Evolutionary conservation across 2,329 filamentous ascomycete species (phyloP), one percentile per base, ranked within the genome.

Genomic region (Dactylellina haptotyla): DNA sequence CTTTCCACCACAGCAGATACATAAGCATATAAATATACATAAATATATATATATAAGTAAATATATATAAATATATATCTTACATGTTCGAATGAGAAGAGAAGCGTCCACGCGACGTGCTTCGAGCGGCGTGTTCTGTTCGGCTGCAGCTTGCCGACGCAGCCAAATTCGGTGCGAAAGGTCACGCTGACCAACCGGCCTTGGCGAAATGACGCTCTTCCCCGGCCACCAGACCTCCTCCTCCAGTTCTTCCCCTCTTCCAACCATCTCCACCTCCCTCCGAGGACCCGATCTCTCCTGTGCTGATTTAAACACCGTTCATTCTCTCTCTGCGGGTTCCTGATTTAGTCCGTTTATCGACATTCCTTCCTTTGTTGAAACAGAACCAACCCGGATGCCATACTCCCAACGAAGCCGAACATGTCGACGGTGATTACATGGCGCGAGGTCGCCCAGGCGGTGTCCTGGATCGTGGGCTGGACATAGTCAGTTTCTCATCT

Each of bases 381-480:
- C n/a, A 8, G 6, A 26, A 26, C 45, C 18, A n/a, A n/a, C 20
- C 45, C 45, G 45, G 20, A 50, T 50, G 45, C 28, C 45, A 4
- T 43, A 43, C n/a, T 4, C 46, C 20, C 8, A 10, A 20, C 45
- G 41, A 16, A 16, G 23, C 14, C 37, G 46, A 32, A 6, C 37
- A 69, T 53, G 56, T 45, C 37, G 39, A 54, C 25, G 5, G 20
- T 30, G 3, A 30, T 41, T 14, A 69, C 56, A 25, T 45, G 62
- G 51, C 62, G 70, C 39, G 43, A 45, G 3, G 45, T 59, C 56
- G 63, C 63, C 10, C 20, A 69, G 23, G 34, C 8, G 25, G 25
- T 75, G 9, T 75, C 70, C 18, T 75, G 70, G 70, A 12, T 57
- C 51, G 63, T 91, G 77, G 90, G 90, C 80, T 93, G 90, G 90